Conservation (phyloP, 2,329 filamentous ascomycete genomes). For the Laburnicola sp. region DNA sequence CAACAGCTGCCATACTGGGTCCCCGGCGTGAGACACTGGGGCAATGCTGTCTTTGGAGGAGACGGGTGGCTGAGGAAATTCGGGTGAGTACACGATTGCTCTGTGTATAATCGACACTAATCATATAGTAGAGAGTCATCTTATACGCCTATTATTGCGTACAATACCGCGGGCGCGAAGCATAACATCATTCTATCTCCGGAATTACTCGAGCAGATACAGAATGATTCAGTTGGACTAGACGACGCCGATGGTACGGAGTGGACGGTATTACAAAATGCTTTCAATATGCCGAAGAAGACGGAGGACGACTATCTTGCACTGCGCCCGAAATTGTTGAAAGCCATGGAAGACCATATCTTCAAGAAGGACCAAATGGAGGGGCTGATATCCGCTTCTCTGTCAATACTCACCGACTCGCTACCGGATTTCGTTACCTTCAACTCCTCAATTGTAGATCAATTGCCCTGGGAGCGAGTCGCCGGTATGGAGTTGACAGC, state of each 20-base stretch:
- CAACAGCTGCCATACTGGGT: slow-evolving; percentile 63
- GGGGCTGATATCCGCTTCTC: slow-evolving; percentile 37
- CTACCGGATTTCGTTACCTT: slow-evolving; percentile 63
- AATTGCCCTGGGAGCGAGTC: slow-evolving; percentile 64
- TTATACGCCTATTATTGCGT: slow-evolving; percentile 51
- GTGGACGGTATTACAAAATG: slow-evolving; percentile 32
- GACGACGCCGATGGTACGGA: slow-evolving; percentile 24
- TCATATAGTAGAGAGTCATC: slow-evolving; percentile 35
- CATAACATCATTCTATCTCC: slow-evolving; percentile 57
- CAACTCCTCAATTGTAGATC: slow-evolving; percentile 62
- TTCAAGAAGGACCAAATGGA: slow-evolving; percentile 53
- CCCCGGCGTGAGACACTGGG: slow-evolving; percentile 59
- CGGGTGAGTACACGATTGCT: slow-evolving; percentile 33
- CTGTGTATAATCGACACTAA: slow-evolving; percentile 10
- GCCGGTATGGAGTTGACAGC: slow-evolving; percentile 49
- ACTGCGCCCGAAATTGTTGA: slow-evolving; percentile 33
- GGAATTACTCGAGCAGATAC: slow-evolving; percentile 46
- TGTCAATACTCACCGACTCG: slow-evolving; percentile 43
- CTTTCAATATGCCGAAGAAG: slow-evolving; percentile 31
- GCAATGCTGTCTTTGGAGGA: slow-evolving; percentile 53
- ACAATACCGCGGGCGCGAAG: slow-evolving; percentile 54
- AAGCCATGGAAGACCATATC: slow-evolving; percentile 48
- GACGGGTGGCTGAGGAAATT: slow-evolving; percentile 50
- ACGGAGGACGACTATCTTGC: slow-evolving; percentile 26
- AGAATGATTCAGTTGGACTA: slow-evolving; percentile 22